Conservation (phyloP, 106 monocot genomes). For the Acorus calamus region DNA sequence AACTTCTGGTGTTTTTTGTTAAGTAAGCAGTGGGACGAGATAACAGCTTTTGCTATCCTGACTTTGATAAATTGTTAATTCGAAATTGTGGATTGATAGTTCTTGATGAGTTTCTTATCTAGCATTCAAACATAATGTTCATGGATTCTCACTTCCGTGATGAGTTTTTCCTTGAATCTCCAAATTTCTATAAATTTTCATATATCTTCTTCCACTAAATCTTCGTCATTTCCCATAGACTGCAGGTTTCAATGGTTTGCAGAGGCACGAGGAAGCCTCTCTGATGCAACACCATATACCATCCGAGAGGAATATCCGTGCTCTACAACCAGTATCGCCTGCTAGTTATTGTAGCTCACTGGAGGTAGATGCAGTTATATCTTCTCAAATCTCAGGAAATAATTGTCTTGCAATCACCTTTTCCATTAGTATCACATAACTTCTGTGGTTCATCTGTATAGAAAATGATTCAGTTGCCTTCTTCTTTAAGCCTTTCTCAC, state of each 20-base stretch:
- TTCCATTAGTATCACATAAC: not conserved
- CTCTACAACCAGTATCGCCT: conserved; percentile 40
- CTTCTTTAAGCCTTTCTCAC: no score
- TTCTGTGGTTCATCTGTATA: no score
- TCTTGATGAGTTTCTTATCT: no score
- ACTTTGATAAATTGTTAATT: no score
- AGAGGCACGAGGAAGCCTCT: conserved; percentile 31
- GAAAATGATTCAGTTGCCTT: no score
- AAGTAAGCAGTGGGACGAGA: no score
- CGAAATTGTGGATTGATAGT: no score
- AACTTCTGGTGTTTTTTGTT: no score
- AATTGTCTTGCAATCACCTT: conserved; percentile 3
- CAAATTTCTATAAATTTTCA: not conserved
- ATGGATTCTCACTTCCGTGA: no score
- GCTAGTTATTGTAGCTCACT: conserved; percentile 52
- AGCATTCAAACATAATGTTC: no score
- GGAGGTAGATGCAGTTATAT: conserved; percentile 33
- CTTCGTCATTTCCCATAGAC: conserved; percentile 26
- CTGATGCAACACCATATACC: conserved; percentile 30
- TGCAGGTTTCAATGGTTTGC: conserved; percentile 31
- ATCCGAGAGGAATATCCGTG: conserved; percentile 16
- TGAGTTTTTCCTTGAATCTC: not conserved
- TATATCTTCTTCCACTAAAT: conserved; percentile 2
- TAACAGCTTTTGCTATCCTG: no score
- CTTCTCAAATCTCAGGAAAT: not conserved